Base-by-base conservation (phyloP, 2,329 filamentous ascomycete genomes). In the Thelonectria rubi region DNA sequence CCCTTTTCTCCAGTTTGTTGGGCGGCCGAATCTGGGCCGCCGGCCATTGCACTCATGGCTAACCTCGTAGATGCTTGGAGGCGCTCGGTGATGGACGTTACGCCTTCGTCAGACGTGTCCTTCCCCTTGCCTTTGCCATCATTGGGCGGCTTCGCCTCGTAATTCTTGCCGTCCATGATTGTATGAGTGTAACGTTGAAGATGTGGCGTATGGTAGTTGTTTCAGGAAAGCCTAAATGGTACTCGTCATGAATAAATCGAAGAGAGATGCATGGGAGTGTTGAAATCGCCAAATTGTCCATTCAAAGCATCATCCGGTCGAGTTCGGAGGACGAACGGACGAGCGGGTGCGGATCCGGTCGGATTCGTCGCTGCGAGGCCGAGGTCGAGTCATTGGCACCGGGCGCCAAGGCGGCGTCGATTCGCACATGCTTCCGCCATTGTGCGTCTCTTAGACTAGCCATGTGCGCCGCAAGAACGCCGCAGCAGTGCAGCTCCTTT, bases 61-160 rank as follows among this genome's bases (percentile, higher is more conserved):
- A 74, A 55, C 43, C 62, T 67, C 17, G 70, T 65, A 17, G 74
- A 75, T 58, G 71, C 68, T 48, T 70, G 69, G 15, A 75, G 62
- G 9, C 74, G 70, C 26, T 66, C 66, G 32, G 60, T 40, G 10
- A 74, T 40, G 18, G 68, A 65, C 10, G 32, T 43, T 6, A 55
- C 43, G 30, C 63, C 55, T 34, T 52, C 65, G 26, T 55, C 58
- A 21, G 34, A 59, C 42, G 69, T 65, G 43, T 57, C 65, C 50
- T 71, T 67, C 30, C 66, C 62, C 24, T 67, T 67, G 40, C 59
- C 53, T 17, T 65, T 59, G 34, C 55, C 26, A 30, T 37, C 55
- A 43, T 51, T 21, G 34, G 37, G 15, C 56, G 24, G 15, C 40
- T 40, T 42, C 51, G 18, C 48, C 45, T 43, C 45, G 32, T 24